Evolutionary conservation across 1,284 basidiomycete genomes (phyloP).

Genomic region (Ustilago loliicola): DNA sequence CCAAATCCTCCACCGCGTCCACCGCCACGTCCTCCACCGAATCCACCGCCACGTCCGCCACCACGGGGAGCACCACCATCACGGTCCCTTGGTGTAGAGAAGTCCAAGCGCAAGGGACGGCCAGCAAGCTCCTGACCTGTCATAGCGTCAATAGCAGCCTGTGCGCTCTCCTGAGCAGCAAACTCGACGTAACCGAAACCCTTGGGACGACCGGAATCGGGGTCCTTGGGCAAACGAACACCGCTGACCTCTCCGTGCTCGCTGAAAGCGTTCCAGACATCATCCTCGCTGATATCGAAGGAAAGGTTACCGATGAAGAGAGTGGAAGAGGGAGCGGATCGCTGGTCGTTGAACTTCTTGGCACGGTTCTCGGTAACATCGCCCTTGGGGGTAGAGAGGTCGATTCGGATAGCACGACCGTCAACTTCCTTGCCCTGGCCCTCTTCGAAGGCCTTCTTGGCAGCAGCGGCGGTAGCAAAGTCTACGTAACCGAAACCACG

Average conservation of each 20-base stretch:
- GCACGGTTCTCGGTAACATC: slow-evolving; percentile 80
- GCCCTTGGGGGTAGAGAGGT: slow-evolving; percentile 78
- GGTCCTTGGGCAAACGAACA: slow-evolving; percentile 92
- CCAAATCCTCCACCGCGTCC: slow-evolving; percentile 18
- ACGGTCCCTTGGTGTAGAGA: slow-evolving; percentile 83
- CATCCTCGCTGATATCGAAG: slow-evolving; percentile 82
- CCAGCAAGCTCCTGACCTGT: slow-evolving; percentile 86
- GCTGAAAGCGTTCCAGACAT: slow-evolving; percentile 90
- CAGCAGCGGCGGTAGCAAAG: slow-evolving; percentile 75
- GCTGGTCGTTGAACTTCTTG: slow-evolving; percentile 76
- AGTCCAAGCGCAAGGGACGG: slow-evolving; percentile 86
- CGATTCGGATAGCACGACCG: slow-evolving; percentile 88
- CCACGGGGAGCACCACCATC: slow-evolving; percentile 73
- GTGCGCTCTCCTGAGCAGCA: slow-evolving; percentile 82
- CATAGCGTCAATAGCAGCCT: slow-evolving; percentile 80
- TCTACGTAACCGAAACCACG: slow-evolving; percentile 90
- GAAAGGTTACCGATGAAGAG: slow-evolving; percentile 90
- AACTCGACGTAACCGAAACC: slow-evolving; percentile 99
- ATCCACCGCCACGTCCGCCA: slow-evolving; percentile 73
- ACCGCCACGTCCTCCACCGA: slow-evolving; percentile 73
- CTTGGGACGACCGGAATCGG: slow-evolving; percentile 89
- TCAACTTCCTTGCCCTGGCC: slow-evolving; percentile 89
- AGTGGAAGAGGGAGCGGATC: slow-evolving; percentile 84
- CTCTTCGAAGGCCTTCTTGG: slow-evolving; percentile 77
- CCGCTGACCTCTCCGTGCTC: slow-evolving; percentile 89